phyloP scores from a whole-genome alignment of 2,329 filamentous ascomycete species.

The Orbilia brochopaga region DNA sequence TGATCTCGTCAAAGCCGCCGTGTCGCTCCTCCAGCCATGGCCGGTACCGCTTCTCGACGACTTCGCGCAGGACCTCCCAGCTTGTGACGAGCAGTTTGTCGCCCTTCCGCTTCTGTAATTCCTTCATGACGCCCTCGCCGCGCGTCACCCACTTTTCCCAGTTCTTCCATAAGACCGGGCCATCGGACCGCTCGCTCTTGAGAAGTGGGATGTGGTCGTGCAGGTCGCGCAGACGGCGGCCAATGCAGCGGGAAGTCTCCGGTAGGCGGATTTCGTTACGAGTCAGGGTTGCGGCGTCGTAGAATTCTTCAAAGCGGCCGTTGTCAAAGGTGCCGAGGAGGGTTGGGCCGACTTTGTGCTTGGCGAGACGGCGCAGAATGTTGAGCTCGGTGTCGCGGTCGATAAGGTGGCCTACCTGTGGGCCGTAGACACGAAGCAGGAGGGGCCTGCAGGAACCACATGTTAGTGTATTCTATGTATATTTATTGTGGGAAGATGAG shows the following conservation, averaged over 20 bases:
- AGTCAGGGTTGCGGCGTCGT: conserved; percentile 81
- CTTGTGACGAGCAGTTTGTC: conserved; percentile 80
- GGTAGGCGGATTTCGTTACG: conserved; percentile 76
- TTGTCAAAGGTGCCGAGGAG: conserved; percentile 91
- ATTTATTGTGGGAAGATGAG: background rate
- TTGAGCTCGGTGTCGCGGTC: conserved; percentile 88
- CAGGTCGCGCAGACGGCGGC: conserved; percentile 94
- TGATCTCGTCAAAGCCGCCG: conserved; percentile 70
- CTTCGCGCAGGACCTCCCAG: conserved; percentile 77
- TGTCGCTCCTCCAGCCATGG: conserved; percentile 69
- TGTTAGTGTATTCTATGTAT: conserved; percentile 4
- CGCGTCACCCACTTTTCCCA: conserved; percentile 89
- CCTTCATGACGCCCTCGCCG: conserved; percentile 61
- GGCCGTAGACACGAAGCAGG: conserved; percentile 88
- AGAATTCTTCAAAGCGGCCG: conserved; percentile 88
- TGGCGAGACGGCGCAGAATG: conserved; percentile 81
- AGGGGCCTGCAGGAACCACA: conserved; percentile 66
- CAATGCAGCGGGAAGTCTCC: conserved; percentile 87
- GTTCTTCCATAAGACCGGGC: conserved; percentile 85
- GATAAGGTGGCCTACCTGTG: conserved; percentile 93
- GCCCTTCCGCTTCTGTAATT: conserved; percentile 65
- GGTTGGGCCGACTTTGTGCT: conserved; percentile 90
- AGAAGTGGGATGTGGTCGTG: conserved; percentile 92
- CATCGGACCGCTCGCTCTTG: conserved; percentile 74
- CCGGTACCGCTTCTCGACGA: conserved; percentile 75